Percentiles rank a stretch among this genome's conserved stretches.
Evolutionary conservation across 1,284 basidiomycete genomes (phyloP).

Genomic region (Tilletia setariae): DNA sequence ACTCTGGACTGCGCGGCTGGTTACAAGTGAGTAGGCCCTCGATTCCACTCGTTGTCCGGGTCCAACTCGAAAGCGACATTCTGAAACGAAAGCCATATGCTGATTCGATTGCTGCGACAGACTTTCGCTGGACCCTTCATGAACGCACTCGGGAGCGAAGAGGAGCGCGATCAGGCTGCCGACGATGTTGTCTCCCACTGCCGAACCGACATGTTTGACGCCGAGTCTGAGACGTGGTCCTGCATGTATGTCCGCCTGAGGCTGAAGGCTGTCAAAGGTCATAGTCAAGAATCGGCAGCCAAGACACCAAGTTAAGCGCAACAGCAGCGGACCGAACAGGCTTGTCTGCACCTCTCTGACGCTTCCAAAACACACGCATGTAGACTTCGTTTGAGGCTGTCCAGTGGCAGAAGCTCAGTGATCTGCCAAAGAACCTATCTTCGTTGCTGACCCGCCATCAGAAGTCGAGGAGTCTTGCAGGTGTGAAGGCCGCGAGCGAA

Average conservation of each 20-base stretch:
- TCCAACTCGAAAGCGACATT: not conserved
- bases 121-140: conserved; percentile 24
- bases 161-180: conserved; percentile 13
- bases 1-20: conserved; percentile 18
- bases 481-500: no score
- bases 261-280: conserved; percentile 10
- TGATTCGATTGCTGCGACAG: not conserved
- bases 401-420: no score
- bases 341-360: no score
- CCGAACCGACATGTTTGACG: conserved; percentile 24
- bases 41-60: no score
- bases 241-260: conserved; percentile 20
- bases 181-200: conserved; percentile 16
- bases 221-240: conserved; percentile 17
- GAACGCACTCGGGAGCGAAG: conserved; percentile 19
- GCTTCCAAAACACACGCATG: no score
- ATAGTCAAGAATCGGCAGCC: no score
- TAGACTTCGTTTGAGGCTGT: no score
- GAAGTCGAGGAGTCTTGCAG: no score
- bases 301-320: no score
- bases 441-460: no score
- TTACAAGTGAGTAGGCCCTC: not conserved
- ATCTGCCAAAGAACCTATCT: no score
- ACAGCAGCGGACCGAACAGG: no score
- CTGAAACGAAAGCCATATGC: not conserved